Evolutionary conservation across 2,329 filamentous ascomycete genomes (phyloP).

Genomic region (Colletotrichum siamense): DNA sequence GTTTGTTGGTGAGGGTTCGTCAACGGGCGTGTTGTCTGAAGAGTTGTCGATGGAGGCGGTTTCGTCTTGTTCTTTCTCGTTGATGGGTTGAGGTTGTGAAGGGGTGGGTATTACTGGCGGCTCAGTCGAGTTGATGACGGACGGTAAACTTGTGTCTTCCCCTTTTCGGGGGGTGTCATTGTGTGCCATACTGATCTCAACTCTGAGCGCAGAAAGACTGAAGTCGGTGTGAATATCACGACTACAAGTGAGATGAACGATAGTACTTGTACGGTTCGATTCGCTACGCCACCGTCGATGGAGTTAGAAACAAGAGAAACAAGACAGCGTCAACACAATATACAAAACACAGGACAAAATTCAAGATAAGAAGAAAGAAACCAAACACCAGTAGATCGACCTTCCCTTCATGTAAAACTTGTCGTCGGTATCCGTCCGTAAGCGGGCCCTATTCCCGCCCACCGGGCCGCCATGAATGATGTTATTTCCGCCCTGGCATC

Average conservation of each 20-base stretch:
- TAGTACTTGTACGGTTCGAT: neutral
- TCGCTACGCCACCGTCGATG: neutral
- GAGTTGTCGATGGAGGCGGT: neutral
- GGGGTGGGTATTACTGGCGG: neutral
- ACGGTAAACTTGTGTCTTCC: neutral
- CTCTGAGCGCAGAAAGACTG: neutral
- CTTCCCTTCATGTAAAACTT: neutral
- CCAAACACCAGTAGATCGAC: neutral
- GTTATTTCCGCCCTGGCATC: conserved; percentile 12
- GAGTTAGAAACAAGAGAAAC: neutral
- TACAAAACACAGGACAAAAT: neutral
- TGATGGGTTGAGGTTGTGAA: neutral
- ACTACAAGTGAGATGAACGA: neutral
- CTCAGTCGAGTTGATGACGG: neutral
- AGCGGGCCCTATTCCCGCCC: neutral
- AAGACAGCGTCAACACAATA: neutral
- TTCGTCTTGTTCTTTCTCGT: neutral
- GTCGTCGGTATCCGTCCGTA: neutral
- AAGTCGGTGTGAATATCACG: neutral
- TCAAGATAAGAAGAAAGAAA: neutral
- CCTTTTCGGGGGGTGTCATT: neutral
- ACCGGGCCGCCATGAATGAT: neutral
- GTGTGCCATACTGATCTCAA: neutral
- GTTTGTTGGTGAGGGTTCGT: neutral
- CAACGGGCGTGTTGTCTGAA: neutral